Evolutionary conservation across 2,329 filamentous ascomycete genomes (phyloP).

Genomic region (Curvularia sp.): DNA sequence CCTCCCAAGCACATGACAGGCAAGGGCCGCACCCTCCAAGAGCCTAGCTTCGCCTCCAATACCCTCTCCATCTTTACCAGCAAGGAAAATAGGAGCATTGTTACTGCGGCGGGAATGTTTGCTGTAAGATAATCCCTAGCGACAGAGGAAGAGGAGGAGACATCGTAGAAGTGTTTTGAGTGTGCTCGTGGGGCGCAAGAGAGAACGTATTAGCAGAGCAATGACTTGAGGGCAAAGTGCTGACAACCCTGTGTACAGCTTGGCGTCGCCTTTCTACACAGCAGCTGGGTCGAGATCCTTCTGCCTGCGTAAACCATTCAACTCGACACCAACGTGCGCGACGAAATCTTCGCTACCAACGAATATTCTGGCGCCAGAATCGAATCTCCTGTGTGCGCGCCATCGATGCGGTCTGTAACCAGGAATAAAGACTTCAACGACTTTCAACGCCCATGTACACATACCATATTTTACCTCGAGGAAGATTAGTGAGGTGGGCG

Average conservation of each 20-base stretch:
- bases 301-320: conserved; percentile 54
- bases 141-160: neutral
- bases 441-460: conserved; percentile 7
- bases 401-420: neutral
- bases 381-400: neutral
- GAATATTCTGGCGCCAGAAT: neutral
- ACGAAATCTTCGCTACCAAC: neutral
- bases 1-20: conserved; percentile 41
- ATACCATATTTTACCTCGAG: neutral
- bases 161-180: neutral
- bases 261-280: conserved; percentile 61
- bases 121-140: conserved; percentile 53
- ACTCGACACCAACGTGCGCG: neutral
- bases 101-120: conserved; percentile 59
- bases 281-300: conserved; percentile 61
- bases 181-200: neutral
- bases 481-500: conserved; percentile 3
- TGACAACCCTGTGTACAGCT: conserved; percentile 47
- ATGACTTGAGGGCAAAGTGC: conserved; percentile 15
- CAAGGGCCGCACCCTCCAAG: conserved; percentile 38
- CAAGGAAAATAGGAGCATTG: conserved; percentile 59
- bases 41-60: conserved; percentile 52
- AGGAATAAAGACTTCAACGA: neutral
- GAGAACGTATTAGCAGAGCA: neutral
- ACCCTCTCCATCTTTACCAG: conserved; percentile 54